Conservation (phyloP, 805 yeast species). For the Monosporozyma aerobia region DNA sequence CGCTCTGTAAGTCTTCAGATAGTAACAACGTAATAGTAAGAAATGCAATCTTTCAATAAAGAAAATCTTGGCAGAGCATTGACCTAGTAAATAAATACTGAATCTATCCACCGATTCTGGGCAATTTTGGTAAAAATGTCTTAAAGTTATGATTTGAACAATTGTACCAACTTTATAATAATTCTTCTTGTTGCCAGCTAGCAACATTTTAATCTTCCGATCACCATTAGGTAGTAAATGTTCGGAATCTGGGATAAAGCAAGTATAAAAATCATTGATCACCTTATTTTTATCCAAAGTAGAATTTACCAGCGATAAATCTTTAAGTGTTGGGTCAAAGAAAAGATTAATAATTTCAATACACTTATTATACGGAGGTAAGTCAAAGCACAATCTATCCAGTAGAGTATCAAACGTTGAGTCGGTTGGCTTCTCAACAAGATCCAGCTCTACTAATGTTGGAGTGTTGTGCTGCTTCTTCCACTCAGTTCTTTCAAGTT, state of each 20-base stretch:
- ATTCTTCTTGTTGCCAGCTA: slow-evolving; percentile 14
- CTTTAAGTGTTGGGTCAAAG: slow-evolving; percentile 9
- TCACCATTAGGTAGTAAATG: slow-evolving; percentile 5
- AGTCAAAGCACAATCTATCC: slow-evolving; percentile 1
- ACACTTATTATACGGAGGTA: slow-evolving; percentile 18
- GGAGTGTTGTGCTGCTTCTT: slow-evolving; percentile 10
- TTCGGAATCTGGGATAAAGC: slow-evolving; percentile 8
- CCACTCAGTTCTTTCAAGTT: slow-evolving; percentile 18
- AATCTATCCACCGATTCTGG: slow-evolving; percentile 18
- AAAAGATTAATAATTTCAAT: slow-evolving; percentile 7
- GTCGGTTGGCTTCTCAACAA: slow-evolving; percentile 5
- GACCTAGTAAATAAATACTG: slow-evolving; percentile 20
- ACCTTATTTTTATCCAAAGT: slow-evolving; percentile 17
- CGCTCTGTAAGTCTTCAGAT: slow-evolving; percentile 1
- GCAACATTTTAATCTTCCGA: slow-evolving; percentile 6
- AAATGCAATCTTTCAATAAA: slow-evolving; percentile 25
- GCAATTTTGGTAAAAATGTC: slow-evolving; percentile 7
- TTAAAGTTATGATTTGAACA: slow-evolving; percentile 14
- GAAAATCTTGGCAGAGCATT: slow-evolving; percentile 19
- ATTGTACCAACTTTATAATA: slow-evolving; percentile 25
- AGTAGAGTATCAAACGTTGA: not conserved
- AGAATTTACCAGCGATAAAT: slow-evolving; percentile 8
- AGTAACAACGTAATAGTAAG: slow-evolving; percentile 14
- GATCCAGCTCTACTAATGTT: slow-evolving; percentile 13
- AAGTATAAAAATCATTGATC: slow-evolving; percentile 14